phyloP scores from a whole-genome alignment of 228 moss, liverwort and hornwort species.

The Sphagnum fallax region DNA sequence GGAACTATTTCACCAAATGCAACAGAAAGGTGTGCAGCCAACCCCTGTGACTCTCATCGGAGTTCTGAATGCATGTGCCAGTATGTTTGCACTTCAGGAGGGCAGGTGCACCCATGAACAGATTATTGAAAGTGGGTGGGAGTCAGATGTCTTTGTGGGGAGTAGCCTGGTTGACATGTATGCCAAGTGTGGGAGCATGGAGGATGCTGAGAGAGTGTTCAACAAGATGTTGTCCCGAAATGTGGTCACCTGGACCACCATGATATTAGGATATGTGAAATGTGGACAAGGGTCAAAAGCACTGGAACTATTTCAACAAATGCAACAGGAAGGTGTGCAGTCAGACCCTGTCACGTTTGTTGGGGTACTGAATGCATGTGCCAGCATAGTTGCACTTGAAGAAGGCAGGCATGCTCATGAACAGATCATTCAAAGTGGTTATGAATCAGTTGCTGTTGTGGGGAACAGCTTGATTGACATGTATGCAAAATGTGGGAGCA shows the following conservation, averaged over 20 bases:
- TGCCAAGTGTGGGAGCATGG: conserved; percentile 35
- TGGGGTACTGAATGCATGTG: conserved; percentile 43
- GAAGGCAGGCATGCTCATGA: conserved; percentile 19
- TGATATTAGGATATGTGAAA: conserved; percentile 35
- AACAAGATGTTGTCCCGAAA: conserved; percentile 16
- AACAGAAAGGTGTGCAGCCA: conserved; percentile 18
- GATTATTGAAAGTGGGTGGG: conserved; percentile 13
- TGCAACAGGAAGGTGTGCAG: conserved; percentile 27
- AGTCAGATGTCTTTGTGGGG: conserved; percentile 26
- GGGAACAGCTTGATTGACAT: conserved; percentile 45
- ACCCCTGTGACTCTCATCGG: conserved; percentile 38
- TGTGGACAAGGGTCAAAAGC: conserved; percentile 21
- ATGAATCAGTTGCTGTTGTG: conserved; percentile 22
- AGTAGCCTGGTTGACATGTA: conserved; percentile 41
- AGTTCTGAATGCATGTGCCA: conserved; percentile 26
- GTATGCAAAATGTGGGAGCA: conserved; percentile 40
- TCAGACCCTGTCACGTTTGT: conserved; percentile 24
- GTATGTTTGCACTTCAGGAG: conserved; percentile 7
- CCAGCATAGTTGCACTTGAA: conserved; percentile 12
- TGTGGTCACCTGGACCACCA: conserved; percentile 42
- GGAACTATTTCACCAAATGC: conserved; percentile 24
- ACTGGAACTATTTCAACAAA: conserved; percentile 26
- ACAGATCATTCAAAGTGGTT: conserved; percentile 15
- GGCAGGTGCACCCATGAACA: conserved; percentile 21
- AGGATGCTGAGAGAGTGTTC: conserved; percentile 21